phyloP scores from a whole-genome alignment of 441 rosid genomes.

The Monsonia emarginata region DNA sequence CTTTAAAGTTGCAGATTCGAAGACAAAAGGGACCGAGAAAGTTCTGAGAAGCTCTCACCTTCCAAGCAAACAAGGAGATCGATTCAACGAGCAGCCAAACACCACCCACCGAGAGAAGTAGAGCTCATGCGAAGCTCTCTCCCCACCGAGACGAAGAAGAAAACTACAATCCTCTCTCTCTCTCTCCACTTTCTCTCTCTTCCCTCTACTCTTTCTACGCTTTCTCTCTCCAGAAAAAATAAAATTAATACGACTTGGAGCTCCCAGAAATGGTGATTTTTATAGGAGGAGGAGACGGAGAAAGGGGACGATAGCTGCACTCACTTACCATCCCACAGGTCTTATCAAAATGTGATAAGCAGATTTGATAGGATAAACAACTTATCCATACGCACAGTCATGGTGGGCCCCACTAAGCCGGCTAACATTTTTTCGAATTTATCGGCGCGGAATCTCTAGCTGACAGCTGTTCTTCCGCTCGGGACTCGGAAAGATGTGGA shows the following conservation, averaged over 20 bases:
- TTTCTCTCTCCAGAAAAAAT: slow-evolving; percentile 1
- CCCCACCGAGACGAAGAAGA: slow-evolving; percentile 9
- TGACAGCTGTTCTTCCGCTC: slow-evolving; percentile 36
- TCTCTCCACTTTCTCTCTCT: slow-evolving; percentile 15
- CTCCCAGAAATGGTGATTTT: slow-evolving; percentile 50
- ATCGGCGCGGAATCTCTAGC: slow-evolving; percentile 72
- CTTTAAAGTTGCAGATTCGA: slow-evolving; percentile 31
- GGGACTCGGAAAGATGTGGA: slow-evolving; percentile 8
- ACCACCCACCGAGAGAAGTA: slow-evolving; percentile 9
- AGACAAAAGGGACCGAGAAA: slow-evolving; percentile 25
- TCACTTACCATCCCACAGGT: background rate
- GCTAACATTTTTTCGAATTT: slow-evolving; percentile 38
- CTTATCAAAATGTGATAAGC: background rate
- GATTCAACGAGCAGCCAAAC: slow-evolving; percentile 14
- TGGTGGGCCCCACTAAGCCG: slow-evolving; percentile 45
- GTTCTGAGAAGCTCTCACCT: slow-evolving; percentile 35
- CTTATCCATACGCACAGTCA: slow-evolving; percentile 28
- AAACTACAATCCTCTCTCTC: slow-evolving; percentile 13
- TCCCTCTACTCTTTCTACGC: slow-evolving; percentile 24
- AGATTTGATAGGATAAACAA: accelerated
- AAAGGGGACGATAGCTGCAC: background rate
- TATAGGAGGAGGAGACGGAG: slow-evolving; percentile 49
- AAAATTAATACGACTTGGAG: background rate
- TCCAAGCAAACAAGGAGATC: slow-evolving; percentile 27
- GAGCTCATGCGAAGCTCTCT: slow-evolving; percentile 25